Evolutionary conservation across 1,284 basidiomycete genomes (phyloP).

Genomic region (Irpex sp.): DNA sequence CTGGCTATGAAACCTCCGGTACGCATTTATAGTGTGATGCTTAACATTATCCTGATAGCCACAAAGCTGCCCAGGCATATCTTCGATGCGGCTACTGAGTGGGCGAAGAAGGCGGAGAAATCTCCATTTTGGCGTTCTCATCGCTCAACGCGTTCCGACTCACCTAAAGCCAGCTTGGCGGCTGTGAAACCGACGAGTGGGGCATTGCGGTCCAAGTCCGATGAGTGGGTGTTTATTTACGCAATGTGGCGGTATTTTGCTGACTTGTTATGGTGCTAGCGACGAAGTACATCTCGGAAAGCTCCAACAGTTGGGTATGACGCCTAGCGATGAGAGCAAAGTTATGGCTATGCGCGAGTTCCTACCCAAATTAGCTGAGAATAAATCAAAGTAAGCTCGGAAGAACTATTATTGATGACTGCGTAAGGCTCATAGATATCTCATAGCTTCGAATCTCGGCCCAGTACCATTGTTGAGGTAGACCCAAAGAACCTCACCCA

Average conservation of each 20-base stretch:
- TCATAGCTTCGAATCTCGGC: conserved; percentile 58
- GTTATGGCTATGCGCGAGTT: conserved; percentile 85
- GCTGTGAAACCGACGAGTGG: conserved; percentile 52
- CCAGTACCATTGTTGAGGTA: conserved; percentile 53
- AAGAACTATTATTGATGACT: too few relatives aligned
- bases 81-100: conserved; percentile 82
- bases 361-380: conserved; percentile 78
- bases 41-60: neutral
- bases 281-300: conserved; percentile 73
- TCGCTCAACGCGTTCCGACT: conserved; percentile 52
- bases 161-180: conserved; percentile 65
- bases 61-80: conserved; percentile 72
- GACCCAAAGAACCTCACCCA: conserved; percentile 56
- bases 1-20: conserved; percentile 78
- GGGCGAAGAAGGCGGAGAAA: conserved; percentile 81
- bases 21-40: conserved; percentile 23
- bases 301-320: conserved; percentile 82
- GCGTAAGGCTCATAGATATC: neutral
- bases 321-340: conserved; percentile 74
- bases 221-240: conserved; percentile 51
- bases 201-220: conserved; percentile 55
- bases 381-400: conserved; percentile 48
- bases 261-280: conserved; percentile 35
- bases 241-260: conserved; percentile 5
- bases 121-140: conserved; percentile 73